phyloP scores from a whole-genome alignment of 2,329 filamentous ascomycete genomes.

The Colletotrichum brevisporum region DNA sequence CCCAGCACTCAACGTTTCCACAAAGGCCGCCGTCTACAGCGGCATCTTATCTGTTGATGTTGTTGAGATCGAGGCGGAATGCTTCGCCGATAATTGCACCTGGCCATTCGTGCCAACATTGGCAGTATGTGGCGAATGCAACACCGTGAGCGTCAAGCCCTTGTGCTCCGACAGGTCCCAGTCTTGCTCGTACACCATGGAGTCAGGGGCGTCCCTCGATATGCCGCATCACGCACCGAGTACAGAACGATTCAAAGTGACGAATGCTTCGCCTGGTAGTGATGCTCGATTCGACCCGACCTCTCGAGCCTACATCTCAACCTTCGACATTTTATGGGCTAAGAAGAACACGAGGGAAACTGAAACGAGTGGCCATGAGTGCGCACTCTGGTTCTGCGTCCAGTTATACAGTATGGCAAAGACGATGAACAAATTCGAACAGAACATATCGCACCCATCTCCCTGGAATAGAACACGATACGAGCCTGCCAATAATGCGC shows the following conservation, averaged over 20 bases:
- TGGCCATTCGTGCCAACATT: slow-evolving; percentile 55
- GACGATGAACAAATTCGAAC: slow-evolving; percentile 48
- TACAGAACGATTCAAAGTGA: slow-evolving; percentile 49
- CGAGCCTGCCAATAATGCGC: slow-evolving; percentile 45
- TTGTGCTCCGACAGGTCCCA: slow-evolving; percentile 43
- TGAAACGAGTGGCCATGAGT: slow-evolving; percentile 47
- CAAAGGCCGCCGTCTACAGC: slow-evolving; percentile 55
- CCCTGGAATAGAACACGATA: slow-evolving; percentile 50
- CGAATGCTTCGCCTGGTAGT: slow-evolving; percentile 39
- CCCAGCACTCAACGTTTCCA: slow-evolving; percentile 48
- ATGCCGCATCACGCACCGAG: slow-evolving; percentile 40
- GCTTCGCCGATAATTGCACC: slow-evolving; percentile 51
- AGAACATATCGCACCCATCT: slow-evolving; percentile 38
- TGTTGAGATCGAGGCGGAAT: slow-evolving; percentile 45
- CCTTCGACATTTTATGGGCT: slow-evolving; percentile 53
- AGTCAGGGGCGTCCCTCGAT: slow-evolving; percentile 47
- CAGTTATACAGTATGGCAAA: slow-evolving; percentile 49
- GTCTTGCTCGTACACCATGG: slow-evolving; percentile 49
- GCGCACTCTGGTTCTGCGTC: slow-evolving; percentile 55
- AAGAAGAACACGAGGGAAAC: slow-evolving; percentile 44
- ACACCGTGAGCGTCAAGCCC: slow-evolving; percentile 30
- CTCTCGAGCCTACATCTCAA: slow-evolving; percentile 50
- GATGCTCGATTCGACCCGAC: slow-evolving; percentile 37
- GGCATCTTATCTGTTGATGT: slow-evolving; percentile 52
- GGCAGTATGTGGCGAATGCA: slow-evolving; percentile 53